Evolutionary conservation across 345 rosid genomes (phyloP).

Genomic region (Barbarea vulgaris): DNA sequence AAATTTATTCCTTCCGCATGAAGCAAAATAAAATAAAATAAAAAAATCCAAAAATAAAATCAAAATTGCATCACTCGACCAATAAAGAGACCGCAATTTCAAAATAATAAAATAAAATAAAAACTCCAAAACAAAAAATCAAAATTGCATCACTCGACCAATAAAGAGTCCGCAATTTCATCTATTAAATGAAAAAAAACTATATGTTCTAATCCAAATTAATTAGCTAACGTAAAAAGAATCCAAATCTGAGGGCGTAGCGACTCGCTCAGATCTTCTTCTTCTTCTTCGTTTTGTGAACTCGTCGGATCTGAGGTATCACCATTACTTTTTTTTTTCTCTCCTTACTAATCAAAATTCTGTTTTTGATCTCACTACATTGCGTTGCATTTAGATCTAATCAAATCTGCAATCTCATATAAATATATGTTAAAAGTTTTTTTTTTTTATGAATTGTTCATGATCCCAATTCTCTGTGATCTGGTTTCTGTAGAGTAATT

Average conservation of each 20-base stretch:
- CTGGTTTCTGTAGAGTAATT: slow-evolving; percentile 41
- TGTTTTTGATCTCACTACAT: not conserved
- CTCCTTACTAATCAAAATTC: not conserved
- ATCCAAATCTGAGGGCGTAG: not conserved
- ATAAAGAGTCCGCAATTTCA: not conserved
- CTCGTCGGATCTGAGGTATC: slow-evolving; percentile 8
- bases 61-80: no score
- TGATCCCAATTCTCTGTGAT: slow-evolving; percentile 23
- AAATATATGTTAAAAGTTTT: no score
- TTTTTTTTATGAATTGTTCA: not conserved
- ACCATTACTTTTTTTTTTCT: not conserved
- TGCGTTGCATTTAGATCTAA: slow-evolving; percentile 2
- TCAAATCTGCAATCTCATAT: not conserved
- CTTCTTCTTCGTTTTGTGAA: not conserved
- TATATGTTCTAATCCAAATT: not conserved
- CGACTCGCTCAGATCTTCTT: not conserved
- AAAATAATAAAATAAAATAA: no score
- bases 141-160: not conserved
- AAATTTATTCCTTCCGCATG: no score
- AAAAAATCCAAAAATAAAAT: no score
- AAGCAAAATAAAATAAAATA: no score
- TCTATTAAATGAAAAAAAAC: no score
- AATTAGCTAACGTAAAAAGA: not conserved
- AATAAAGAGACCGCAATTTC: not conserved
- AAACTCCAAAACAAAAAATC: no score